Base-by-base conservation (phyloP, 345 rosid genomes). In the Kandelia obovata region DNA sequence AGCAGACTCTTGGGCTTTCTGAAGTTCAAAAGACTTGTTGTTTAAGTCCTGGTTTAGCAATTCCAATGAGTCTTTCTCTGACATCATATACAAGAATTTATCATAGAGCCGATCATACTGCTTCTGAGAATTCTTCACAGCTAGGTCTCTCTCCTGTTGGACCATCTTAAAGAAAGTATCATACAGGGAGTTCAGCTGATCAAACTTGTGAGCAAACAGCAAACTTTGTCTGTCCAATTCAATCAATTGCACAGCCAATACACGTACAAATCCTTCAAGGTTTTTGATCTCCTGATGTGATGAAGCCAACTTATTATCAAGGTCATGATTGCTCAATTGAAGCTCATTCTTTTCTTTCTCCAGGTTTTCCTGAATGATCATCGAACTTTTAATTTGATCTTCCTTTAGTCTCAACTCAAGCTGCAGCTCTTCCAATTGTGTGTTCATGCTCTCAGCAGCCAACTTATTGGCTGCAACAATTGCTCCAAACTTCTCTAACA, bases 181-280 rank as follows among this genome's bases (percentile, higher is more conserved):
- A 70, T 80, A 81, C 52, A 83, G 72, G 58, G 79, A 77, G 75
- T 85, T 86, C 71, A 95, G 80, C 74, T 76, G 72, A 59, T 83
- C 88, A 72, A 87, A 85, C 28, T 88, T 85, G 28, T 80, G 76
- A 5, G 6, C 57, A 64, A 86, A 82, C 74, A 27, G 66, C 78
- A 80, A 70, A 69, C 80, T 88, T 72, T 87, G 81, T 66, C 74
- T 78, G 53, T 90, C 92, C 83, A 92, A 53, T 71, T 77, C 88
- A 72, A 58, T 73, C 86, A 95, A 71, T 74, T 87, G 88, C 2
- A 77, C 65, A 53, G 83, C 71, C 71, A 84, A 72, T 53, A 69
- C 51, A 66, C 71, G 84, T 73, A 86, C 77, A 76, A 83, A 84
- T 23, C 74, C 79, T 75, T 87, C 85, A 0, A 92, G 85, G 71